Evolutionary conservation across 257 asterid genomes (phyloP), one percentile per base, ranked within the genome.

Genomic region (Penstemon eatonii): DNA sequence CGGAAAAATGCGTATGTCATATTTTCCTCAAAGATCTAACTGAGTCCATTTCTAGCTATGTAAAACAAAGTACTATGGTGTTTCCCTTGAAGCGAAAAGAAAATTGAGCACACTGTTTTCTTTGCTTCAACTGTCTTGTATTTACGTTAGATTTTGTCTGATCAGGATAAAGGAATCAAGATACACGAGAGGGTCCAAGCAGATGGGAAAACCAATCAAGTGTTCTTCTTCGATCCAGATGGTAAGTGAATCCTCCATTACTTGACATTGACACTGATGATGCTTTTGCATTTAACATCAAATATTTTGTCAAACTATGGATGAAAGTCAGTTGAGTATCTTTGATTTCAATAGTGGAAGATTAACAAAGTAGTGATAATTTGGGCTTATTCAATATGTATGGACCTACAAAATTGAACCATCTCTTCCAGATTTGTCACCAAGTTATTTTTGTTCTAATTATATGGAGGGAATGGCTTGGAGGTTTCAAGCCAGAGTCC

Each of bases 201-300:
- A 8, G 83, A 80, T 66, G 83, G 85, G 65, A 83, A 77, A 45
- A 78, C 79, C 73, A 83, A 83, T 58, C 85, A 80, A 66, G 85
- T 39, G 1, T 83, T 83, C 75, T 80, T 83, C 85, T 83, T 83
- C 40, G 85, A 83, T 77, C 85, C 81, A 66, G 87, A 83, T 70
- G 85, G 98, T 92, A 51, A 83, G 88, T 59, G 5, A 4, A 44
- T 50, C 40, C 49, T 43, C 60, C 36, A n/a, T 44, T 47, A 3
- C 33, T 39, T 36, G 3, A 8, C 58, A 8, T 0, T 11, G 8
- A 52, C 58, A 8, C 0, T 11, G 8, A 52, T 68, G 9, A 3
- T 7, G 11, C 8, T 64, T 43, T 41, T 15, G 18, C 6, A 58
- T 6, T 6, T 33, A 53, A 39, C 25, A 10, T 40, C 44, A 64